Percentiles rank a stretch among this genome's conserved stretches.
Evolutionary conservation across 1,139 yeast species (phyloP).

Genomic region (Yamadazyma pseudoaaseri): DNA sequence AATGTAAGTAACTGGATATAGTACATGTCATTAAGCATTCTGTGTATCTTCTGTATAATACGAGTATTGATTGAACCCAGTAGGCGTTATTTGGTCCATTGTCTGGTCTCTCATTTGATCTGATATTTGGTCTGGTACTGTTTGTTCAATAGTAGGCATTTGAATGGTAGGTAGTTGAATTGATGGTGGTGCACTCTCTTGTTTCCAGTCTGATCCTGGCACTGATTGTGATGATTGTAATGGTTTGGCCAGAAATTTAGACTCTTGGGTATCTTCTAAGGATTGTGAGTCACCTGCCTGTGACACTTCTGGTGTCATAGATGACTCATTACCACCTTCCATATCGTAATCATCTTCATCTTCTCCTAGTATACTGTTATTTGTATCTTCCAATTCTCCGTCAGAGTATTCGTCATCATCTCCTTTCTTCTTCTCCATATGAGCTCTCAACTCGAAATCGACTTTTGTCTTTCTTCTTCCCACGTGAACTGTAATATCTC

Average conservation of each 20-base stretch:
- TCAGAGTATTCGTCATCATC: constrained; percentile 14
- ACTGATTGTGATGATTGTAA: background rate
- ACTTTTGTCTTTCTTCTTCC: constrained; percentile 50
- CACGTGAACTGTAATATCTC: constrained; percentile 47
- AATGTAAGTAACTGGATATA: constrained; percentile 1
- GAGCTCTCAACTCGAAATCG: constrained; percentile 48
- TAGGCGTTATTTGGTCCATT: too few species aligned
- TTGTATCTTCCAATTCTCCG: constrained; percentile 9
- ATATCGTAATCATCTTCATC: constrained; percentile 14
- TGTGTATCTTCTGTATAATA: too few species aligned
- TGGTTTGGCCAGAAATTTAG: background rate
- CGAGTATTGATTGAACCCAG: too few species aligned
- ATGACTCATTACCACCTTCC: constrained; percentile 8
- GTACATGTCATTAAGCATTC: too few species aligned
- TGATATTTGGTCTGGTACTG: background rate
- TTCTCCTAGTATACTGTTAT: constrained; percentile 6
- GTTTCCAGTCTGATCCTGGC: background rate
- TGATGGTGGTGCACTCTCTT: background rate
- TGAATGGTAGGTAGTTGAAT: background rate
- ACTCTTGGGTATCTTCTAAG: background rate
- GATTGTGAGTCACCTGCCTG: background rate
- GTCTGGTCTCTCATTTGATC: too few species aligned
- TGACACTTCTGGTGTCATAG: background rate
- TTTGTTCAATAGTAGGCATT: background rate
- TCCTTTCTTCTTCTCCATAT: constrained; percentile 39